These are phyloP conservation scores for Sclerotinia sclerotiorum DNA, from an alignment of 2,329 filamentous ascomycete genomes.

Conservation along the genomic window DNA sequence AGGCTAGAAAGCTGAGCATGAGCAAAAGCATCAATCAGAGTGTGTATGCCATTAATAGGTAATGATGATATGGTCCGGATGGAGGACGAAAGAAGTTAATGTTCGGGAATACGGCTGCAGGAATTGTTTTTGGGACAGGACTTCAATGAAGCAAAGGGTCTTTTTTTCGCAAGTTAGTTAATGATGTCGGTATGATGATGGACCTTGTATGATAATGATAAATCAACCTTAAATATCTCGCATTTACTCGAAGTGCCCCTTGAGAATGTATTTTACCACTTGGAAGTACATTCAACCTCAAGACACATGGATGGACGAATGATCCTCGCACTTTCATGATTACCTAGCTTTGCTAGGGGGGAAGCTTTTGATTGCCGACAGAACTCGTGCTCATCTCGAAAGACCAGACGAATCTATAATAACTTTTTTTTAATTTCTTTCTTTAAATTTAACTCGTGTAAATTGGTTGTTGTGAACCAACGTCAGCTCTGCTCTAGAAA, in stretches of 20 bases:
- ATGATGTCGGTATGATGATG: conserved; percentile 12
- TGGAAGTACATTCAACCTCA: no score
- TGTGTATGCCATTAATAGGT: conserved; percentile 1
- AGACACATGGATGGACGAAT: no score
- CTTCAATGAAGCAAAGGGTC: not conserved
- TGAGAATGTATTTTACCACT: not conserved
- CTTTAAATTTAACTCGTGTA: not conserved
- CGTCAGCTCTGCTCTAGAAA: conserved; percentile 1
- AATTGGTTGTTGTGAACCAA: conserved; percentile 18
- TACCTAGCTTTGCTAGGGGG: no score
- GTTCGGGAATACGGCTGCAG: not conserved
- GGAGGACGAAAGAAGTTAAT: not conserved
- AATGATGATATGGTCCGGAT: conserved; percentile 11
- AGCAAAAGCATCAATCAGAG: not conserved
- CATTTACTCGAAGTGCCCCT: not conserved
- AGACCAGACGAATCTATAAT: not conserved
- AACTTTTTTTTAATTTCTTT: not conserved
- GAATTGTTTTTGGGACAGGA: not conserved
- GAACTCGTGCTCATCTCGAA: no score
- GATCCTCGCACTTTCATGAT: no score
- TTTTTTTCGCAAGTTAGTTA: conserved; percentile 4
- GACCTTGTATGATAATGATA: conserved; percentile 18
- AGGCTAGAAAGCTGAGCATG: not conserved
- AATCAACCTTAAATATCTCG: not conserved
- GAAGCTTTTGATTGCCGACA: no score